Evolutionary conservation across 176 grass and related monocot species (phyloP).

Genomic region (Zoysia pacifica): DNA sequence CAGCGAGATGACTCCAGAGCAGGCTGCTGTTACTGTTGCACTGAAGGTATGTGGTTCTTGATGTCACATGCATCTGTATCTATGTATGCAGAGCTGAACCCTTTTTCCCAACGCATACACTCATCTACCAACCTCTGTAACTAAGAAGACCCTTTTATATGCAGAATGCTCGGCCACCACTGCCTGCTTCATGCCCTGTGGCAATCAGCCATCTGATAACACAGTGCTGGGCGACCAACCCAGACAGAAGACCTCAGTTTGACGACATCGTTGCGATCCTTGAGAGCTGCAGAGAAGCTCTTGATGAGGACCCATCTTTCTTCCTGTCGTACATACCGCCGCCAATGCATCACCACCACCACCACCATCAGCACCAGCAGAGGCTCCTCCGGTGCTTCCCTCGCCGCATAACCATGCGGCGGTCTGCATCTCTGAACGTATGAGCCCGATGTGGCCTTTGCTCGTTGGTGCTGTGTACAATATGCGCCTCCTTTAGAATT

Average conservation of each 20-base stretch:
- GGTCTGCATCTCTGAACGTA: conserved; percentile 52
- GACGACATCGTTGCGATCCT: conserved; percentile 71
- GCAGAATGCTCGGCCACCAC: conserved; percentile 86
- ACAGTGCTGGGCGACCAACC: conserved; percentile 88
- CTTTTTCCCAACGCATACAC: neutral
- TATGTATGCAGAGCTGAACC: neutral
- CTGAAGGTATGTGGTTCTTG: conserved; percentile 72
- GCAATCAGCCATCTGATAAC: conserved; percentile 92
- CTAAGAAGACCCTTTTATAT: conserved; percentile 4
- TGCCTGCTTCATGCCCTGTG: conserved; percentile 77
- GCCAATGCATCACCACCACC: conserved; percentile 16
- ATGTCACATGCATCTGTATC: neutral
- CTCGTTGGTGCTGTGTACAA: conserved; percentile 34
- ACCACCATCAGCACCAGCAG: conserved; percentile 48
- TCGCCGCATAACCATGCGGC: conserved; percentile 49
- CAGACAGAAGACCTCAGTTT: conserved; percentile 75
- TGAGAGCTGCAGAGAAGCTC: conserved; percentile 74
- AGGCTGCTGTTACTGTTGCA: conserved; percentile 91
- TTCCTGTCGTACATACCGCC: conserved; percentile 74
- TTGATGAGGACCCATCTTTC: conserved; percentile 61
- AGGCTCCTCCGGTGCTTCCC: conserved; percentile 72
- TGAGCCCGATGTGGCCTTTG: conserved; percentile 20
- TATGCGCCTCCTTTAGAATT: conserved; percentile 34
- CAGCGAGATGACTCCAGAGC: conserved; percentile 88
- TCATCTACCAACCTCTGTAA: conserved; percentile 15